A percentile compares a stretch with the other conserved stretches of the same genome.
Evolutionary conservation across 352 stramenopile genomes (phyloP).

Genomic region (Detonula confervacea): DNA sequence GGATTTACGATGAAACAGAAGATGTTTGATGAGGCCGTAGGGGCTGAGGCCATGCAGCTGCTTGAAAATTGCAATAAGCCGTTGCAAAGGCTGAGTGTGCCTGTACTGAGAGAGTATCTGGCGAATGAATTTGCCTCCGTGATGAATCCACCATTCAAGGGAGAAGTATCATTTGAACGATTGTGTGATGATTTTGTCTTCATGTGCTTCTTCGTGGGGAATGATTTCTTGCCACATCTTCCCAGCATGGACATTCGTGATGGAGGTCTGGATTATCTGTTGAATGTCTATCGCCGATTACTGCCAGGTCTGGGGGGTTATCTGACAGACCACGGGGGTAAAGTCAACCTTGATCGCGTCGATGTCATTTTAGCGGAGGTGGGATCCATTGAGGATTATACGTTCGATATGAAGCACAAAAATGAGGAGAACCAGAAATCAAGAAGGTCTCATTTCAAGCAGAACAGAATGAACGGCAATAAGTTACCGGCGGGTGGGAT

Average conservation of each 20-base stretch:
- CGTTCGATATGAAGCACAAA: conserved; percentile 88
- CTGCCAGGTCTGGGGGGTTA: conserved; percentile 91
- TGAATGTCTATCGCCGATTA: conserved; percentile 95
- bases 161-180: conserved; percentile 89
- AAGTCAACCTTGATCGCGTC: conserved; percentile 93
- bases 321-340: conserved; percentile 91
- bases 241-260: conserved; percentile 98
- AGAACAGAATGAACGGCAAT: conserved; percentile 47
- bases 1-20: conserved; percentile 74
- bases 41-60: conserved; percentile 87
- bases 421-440: conserved; percentile 76
- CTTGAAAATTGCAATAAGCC: conserved; percentile 91
- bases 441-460: conserved; percentile 51
- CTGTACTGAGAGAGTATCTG: conserved; percentile 93
- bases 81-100: conserved; percentile 93
- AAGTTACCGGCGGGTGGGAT: conserved; percentile 56
- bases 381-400: conserved; percentile 94
- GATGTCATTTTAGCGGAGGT: conserved; percentile 97
- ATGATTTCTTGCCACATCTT: conserved; percentile 99
- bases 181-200: conserved; percentile 99
- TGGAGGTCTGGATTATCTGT: conserved; percentile 97
- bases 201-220: conserved; percentile 98
- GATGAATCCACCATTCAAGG: conserved; percentile 86
- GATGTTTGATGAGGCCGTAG: conserved; percentile 81
- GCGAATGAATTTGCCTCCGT: conserved; percentile 90